phyloP scores from a whole-genome alignment of 495 filamentous ascomycete species.

The Terfezia claveryi region DNA sequence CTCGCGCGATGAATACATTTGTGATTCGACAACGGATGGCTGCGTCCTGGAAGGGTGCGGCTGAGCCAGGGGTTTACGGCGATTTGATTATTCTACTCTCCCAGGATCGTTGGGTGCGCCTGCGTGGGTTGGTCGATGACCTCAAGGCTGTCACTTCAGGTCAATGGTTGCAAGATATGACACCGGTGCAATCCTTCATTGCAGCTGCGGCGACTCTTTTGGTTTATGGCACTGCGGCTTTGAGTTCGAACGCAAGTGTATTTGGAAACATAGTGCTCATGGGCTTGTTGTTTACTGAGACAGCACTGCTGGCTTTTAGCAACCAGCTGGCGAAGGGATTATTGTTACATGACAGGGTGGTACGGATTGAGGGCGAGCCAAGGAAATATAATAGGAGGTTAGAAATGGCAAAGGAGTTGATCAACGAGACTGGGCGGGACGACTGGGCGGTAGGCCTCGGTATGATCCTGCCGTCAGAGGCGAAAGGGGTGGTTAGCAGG shows the following conservation, averaged over 20 bases:
- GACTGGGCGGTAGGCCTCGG: slow-evolving; percentile 24
- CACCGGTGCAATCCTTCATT: slow-evolving; percentile 28
- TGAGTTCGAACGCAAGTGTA: slow-evolving; percentile 29
- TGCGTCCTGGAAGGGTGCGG: slow-evolving; percentile 21
- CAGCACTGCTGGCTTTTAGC: slow-evolving; percentile 28
- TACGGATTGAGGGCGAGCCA: slow-evolving; percentile 11
- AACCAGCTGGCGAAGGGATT: slow-evolving; percentile 18
- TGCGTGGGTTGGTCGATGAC: slow-evolving; percentile 32
- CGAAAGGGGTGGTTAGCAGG: too few relatives aligned
- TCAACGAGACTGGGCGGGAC: slow-evolving; percentile 18
- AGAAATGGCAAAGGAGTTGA: slow-evolving; percentile 22
- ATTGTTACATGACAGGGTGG: slow-evolving; percentile 14
- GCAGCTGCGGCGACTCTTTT: slow-evolving; percentile 30
- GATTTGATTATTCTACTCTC: slow-evolving; percentile 24
- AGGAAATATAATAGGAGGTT: slow-evolving; percentile 19
- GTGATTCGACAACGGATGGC: slow-evolving; percentile 28
- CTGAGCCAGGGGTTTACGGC: slow-evolving; percentile 20
- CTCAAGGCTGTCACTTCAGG: slow-evolving; percentile 35
- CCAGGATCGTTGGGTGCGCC: slow-evolving; percentile 26
- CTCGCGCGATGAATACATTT: slow-evolving; percentile 32
- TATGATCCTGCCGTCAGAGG: slow-evolving; percentile 3
- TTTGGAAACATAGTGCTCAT: slow-evolving; percentile 29
- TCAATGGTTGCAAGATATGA: slow-evolving; percentile 33
- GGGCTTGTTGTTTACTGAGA: slow-evolving; percentile 27
- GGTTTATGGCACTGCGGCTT: slow-evolving; percentile 31